Conservation (phyloP, 2,329 filamentous ascomycete genomes). For the Trichophyton benhamiae region DNA sequence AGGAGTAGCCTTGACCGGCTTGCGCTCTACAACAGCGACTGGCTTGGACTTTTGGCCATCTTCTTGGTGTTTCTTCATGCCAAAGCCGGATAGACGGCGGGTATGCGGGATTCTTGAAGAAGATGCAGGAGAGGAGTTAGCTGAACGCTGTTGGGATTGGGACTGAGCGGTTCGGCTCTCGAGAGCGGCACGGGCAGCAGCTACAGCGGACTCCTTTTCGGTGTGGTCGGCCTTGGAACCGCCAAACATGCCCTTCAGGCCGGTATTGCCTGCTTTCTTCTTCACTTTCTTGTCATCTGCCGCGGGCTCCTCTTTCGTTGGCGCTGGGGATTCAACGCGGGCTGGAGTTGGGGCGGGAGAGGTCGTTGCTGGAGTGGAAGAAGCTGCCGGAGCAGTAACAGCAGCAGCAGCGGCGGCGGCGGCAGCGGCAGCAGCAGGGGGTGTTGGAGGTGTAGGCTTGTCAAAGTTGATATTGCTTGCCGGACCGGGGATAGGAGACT, state of each 20-base stretch:
- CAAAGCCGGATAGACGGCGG: slow-evolving; percentile 15
- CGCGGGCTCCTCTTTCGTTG: background rate
- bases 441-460: background rate
- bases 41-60: slow-evolving; percentile 8
- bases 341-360: slow-evolving; percentile 15
- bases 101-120: slow-evolving; percentile 6
- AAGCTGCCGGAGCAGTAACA: background rate
- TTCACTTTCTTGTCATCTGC: slow-evolving; percentile 33
- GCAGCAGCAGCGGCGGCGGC: background rate
- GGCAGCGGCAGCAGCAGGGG: background rate
- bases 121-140: slow-evolving; percentile 18
- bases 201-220: slow-evolving; percentile 23
- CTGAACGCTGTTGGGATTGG: background rate
- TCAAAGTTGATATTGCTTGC: slow-evolving; percentile 1
- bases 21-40: slow-evolving; percentile 13
- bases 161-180: slow-evolving; percentile 26
- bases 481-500: slow-evolving; percentile 5
- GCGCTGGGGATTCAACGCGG: slow-evolving; percentile 11
- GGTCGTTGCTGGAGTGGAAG: slow-evolving; percentile 3
- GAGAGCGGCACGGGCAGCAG: slow-evolving; percentile 32
- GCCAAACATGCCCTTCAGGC: slow-evolving; percentile 35
- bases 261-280: slow-evolving; percentile 31
- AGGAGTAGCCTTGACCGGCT: slow-evolving; percentile 12
- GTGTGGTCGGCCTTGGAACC: slow-evolving; percentile 24
- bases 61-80: slow-evolving; percentile 24